Conservation (phyloP, 257 asterid species). For the Solanum appendiculatum region DNA sequence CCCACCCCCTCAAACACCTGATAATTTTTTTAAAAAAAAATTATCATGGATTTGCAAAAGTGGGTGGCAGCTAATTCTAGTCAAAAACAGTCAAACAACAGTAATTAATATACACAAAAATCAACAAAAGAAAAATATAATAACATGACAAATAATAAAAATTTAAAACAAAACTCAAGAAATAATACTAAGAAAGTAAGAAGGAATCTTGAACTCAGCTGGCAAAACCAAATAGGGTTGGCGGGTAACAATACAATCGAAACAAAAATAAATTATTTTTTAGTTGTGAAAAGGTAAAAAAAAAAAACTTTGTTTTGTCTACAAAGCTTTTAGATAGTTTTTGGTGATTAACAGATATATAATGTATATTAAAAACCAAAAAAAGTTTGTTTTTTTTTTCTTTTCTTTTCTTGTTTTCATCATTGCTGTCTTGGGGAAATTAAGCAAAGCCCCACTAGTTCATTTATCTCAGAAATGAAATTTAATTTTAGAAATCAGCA, state of each 20-base stretch:
- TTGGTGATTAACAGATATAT: background rate
- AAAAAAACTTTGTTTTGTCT: background rate
- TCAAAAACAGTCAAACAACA: background rate
- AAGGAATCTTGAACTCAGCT: constrained; percentile 4
- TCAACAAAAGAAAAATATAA: background rate
- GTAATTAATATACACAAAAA: background rate
- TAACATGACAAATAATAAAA: background rate
- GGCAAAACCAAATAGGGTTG: constrained; percentile 4
- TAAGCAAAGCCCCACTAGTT: background rate
- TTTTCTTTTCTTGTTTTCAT: constrained; percentile 10
- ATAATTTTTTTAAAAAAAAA: background rate
- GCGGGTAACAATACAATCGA: constrained; percentile 3
- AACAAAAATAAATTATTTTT: background rate
- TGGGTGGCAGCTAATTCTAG: background rate
- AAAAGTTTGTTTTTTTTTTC: background rate
- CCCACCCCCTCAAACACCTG: no score
- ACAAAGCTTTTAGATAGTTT: background rate
- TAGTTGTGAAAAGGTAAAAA: background rate
- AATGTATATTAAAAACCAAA: background rate
- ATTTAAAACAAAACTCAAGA: background rate
- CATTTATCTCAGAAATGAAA: background rate
- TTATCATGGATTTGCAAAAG: background rate
- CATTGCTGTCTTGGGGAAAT: constrained; percentile 1
- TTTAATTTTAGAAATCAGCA: background rate
- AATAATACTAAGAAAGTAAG: background rate